Evolutionary conservation across 805 yeast species (phyloP).

Genomic region (Candida ficus): DNA sequence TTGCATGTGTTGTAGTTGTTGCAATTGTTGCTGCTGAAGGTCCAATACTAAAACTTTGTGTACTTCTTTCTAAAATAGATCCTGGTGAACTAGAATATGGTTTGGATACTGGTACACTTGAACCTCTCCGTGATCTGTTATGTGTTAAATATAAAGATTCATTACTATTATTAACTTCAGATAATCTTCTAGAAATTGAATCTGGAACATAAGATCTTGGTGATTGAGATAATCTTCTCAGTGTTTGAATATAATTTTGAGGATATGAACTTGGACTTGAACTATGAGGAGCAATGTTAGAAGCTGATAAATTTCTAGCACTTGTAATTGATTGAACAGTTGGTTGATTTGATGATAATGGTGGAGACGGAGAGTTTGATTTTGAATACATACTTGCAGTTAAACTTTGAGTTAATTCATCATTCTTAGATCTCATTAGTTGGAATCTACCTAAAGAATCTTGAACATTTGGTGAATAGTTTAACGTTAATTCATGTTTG

Average conservation of each 20-base stretch:
- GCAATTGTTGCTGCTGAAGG: slow-evolving; percentile 30
- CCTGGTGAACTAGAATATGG: slow-evolving; percentile 19
- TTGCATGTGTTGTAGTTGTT: slow-evolving; percentile 27
- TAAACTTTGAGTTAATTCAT: slow-evolving; percentile 49
- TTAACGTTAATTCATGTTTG: slow-evolving; percentile 44
- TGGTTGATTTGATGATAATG: not conserved
- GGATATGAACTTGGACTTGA: slow-evolving; percentile 1
- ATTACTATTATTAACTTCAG: slow-evolving; percentile 20
- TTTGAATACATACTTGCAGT: slow-evolving; percentile 40
- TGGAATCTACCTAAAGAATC: slow-evolving; percentile 51
- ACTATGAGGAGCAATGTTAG: not conserved
- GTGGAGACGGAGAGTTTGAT: slow-evolving; percentile 10
- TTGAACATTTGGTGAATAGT: slow-evolving; percentile 27
- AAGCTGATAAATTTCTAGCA: not conserved
- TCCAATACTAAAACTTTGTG: slow-evolving; percentile 19
- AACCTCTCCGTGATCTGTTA: slow-evolving; percentile 2
- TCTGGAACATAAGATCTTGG: slow-evolving; percentile 28
- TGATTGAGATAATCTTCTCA: slow-evolving; percentile 26
- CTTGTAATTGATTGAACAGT: not conserved
- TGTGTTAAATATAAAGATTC: slow-evolving; percentile 16
- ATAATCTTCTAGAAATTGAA: slow-evolving; percentile 28
- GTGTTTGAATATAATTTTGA: slow-evolving; percentile 5
- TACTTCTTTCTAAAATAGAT: slow-evolving; percentile 12
- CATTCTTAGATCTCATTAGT: slow-evolving; percentile 46
- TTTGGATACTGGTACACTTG: slow-evolving; percentile 13